phyloP scores from a whole-genome alignment of 2,329 filamentous ascomycete species.

The Neonectria faginata region DNA sequence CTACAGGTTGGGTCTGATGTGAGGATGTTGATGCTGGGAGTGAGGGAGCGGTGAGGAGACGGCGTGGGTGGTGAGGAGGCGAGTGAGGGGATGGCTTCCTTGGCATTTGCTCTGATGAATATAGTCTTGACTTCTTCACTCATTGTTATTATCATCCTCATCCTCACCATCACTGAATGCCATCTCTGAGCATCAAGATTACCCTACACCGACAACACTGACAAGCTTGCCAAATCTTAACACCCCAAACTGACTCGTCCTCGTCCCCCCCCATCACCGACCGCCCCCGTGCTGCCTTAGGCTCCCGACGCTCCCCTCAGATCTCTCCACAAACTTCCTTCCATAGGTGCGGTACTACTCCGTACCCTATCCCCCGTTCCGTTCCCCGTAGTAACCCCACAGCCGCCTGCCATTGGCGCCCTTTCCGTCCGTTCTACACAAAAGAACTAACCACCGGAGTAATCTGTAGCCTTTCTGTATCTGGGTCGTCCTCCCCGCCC shows the following conservation, averaged over 20 bases:
- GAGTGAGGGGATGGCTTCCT: not conserved
- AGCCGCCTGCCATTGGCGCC: not conserved
- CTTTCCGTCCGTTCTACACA: not conserved
- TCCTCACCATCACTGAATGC: not conserved
- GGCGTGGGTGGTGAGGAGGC: not conserved
- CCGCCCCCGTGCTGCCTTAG: not conserved
- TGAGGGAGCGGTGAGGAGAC: not conserved
- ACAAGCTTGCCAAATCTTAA: not conserved
- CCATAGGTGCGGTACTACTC: not conserved
- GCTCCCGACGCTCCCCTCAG: not conserved
- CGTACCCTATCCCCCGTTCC: not conserved
- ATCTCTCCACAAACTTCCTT: not conserved
- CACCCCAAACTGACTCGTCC: not conserved
- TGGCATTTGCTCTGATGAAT: not conserved
- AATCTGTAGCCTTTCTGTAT: not conserved
- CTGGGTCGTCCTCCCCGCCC: not conserved
- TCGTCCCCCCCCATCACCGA: not conserved
- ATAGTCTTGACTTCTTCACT: not conserved
- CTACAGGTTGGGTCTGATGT: not conserved
- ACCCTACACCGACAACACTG: too few species aligned
- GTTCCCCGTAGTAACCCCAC: not conserved
- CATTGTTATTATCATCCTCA: not conserved
- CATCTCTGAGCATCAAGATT: too few species aligned
- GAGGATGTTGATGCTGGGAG: not conserved
- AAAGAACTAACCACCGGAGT: not conserved